Evolutionary conservation across 306 rosid genomes (phyloP), one percentile per base, ranked within the genome.

Genomic region (Alnus glutinosa): DNA sequence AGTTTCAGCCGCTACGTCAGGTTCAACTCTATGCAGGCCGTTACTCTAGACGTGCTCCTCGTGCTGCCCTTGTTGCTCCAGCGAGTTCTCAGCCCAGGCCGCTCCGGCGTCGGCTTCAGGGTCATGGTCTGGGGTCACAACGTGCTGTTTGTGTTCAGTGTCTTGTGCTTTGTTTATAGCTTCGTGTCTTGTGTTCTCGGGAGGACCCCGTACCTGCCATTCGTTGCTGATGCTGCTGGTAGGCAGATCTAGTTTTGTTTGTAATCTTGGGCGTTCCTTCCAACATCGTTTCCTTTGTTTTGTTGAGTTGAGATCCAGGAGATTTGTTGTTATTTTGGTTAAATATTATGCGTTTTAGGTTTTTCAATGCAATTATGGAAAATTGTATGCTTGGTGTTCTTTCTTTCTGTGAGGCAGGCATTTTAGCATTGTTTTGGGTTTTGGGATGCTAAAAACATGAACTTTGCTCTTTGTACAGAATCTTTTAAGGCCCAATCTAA

Each of bases 11-110:
- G 76, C 46, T 95, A 80, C 23, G 93, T 83, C 34, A 76, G 98
- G 86, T 95, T 95, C 91, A 93, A 93, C 50, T 82, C 94, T 4
- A 95, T 93, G 98, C 97, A 93, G 74, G 98, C 94, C 4, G 91
- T 95, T 5, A 95, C 94, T 0, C 90, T 93, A 8, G 96, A 93
- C 74, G 93, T 95, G 5, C 92, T 95, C 28, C 79, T 95, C 28
- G 98, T 92, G 28, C 36, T 95, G 5, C 98, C 98, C 0, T 37
- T 90, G 2, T 83, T 95, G 70, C 9, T 95, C 42, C 94, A 91
- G 54, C 79, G 92, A 81, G 91, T 95, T 3, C 83, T 95, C 74
- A 79, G 89, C 10, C 95, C 94, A 0, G 96, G 94, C 49, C 85
- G 87, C 59, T 1, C 34, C 39, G 98, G 97, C 1, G 14, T 91